phyloP scores from a whole-genome alignment of 2,329 filamentous ascomycete species.

The Cadophora sp. region DNA sequence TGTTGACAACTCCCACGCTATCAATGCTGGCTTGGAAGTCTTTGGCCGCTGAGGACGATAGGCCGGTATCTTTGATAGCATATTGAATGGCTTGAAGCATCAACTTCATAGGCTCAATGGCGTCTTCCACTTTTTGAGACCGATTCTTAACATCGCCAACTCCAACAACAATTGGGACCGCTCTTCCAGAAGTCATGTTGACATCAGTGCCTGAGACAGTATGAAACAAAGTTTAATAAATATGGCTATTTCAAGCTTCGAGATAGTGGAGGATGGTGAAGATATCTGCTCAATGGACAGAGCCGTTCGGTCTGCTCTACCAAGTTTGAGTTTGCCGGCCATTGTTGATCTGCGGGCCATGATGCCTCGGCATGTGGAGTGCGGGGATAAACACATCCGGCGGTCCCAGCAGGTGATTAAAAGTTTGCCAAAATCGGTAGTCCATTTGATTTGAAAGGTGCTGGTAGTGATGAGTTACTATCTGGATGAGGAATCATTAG shows the following conservation, averaged over 20 bases:
- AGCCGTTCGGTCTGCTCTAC: not conserved
- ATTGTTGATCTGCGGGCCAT: constrained; percentile 7
- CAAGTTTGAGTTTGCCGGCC: not conserved
- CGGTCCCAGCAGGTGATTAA: not conserved
- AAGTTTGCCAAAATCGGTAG: not conserved
- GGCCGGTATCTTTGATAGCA: constrained; percentile 58
- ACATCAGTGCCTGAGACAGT: not conserved
- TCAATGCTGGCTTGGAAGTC: constrained; percentile 58
- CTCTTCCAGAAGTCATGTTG: constrained; percentile 13
- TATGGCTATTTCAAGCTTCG: too few relatives aligned
- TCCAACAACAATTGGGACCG: constrained; percentile 64
- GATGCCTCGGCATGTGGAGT: constrained; percentile 16
- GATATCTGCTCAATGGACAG: not conserved
- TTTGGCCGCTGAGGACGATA: constrained; percentile 40
- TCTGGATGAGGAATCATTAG: not conserved
- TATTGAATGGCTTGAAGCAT: constrained; percentile 62
- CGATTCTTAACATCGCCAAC: constrained; percentile 68
- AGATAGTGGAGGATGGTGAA: not conserved
- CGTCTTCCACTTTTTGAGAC: constrained; percentile 56
- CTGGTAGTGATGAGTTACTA: not conserved
- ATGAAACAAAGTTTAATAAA: not conserved
- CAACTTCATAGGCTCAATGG: constrained; percentile 63
- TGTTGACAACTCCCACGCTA: constrained; percentile 64
- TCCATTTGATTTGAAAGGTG: not conserved
- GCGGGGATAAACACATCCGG: constrained; percentile 6